These are phyloP conservation scores for Scutellaria baicalensis DNA, from an alignment of 257 asterid species.

Conservation along the genomic window DNA sequence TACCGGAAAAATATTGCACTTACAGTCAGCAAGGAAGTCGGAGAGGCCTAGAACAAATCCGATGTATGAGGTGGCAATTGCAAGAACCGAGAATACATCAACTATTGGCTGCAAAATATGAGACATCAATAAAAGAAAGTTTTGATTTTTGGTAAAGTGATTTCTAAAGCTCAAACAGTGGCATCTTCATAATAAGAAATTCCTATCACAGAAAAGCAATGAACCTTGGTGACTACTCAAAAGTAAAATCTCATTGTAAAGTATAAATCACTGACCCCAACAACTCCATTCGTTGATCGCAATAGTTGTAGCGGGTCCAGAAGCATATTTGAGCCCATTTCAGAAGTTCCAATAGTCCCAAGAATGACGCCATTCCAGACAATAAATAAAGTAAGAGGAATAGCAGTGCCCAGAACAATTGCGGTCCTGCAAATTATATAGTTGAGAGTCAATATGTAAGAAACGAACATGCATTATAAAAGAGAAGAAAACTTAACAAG, in stretches of 20 bases:
- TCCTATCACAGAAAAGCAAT: background rate
- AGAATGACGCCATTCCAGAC: conserved; percentile 92
- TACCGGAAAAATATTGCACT: conserved; percentile 14
- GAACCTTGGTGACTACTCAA: background rate
- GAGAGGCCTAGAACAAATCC: conserved; percentile 83
- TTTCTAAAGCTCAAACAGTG: background rate
- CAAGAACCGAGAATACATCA: conserved; percentile 72
- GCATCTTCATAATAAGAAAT: too few species aligned
- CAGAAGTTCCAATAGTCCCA: conserved; percentile 55
- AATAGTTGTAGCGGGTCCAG: conserved; percentile 64
- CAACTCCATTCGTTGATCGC: conserved; percentile 59
- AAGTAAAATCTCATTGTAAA: background rate
- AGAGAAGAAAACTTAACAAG: background rate
- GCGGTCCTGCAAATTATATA: conserved; percentile 57
- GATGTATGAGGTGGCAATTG: conserved; percentile 73
- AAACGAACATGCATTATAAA: background rate
- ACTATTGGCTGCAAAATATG: conserved; percentile 68
- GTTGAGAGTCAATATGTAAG: background rate
- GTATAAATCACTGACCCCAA: conserved; percentile 55
- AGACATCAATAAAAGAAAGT: background rate
- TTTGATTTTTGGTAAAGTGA: background rate
- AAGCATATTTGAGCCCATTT: conserved; percentile 26
- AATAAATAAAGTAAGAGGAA: conserved; percentile 79
- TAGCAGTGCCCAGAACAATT: conserved; percentile 71
- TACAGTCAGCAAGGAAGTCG: conserved; percentile 83